Conservation (phyloP, 2,329 filamentous ascomycete species). For the Diaporthe ilicicola region DNA sequence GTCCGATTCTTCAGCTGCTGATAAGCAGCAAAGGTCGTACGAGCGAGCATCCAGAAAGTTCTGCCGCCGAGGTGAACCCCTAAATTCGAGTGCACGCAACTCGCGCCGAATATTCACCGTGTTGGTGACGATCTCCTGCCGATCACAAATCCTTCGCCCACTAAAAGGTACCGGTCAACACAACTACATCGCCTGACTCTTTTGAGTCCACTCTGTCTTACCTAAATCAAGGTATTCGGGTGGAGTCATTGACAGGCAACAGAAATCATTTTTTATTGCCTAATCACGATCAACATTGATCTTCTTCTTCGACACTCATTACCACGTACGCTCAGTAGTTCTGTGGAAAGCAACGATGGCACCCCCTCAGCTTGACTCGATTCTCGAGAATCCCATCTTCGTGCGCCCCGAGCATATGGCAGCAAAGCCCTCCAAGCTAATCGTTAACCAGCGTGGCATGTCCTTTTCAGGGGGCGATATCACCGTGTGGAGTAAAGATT, state of each 20-base stretch:
- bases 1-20: neutral
- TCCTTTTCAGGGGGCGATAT: neutral
- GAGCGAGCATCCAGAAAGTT: neutral
- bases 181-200: neutral
- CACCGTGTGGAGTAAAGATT: neutral
- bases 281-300: neutral
- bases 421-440: neutral
- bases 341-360: neutral
- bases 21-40: too few relatives aligned
- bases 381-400: neutral
- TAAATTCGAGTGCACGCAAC: neutral
- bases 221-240: neutral
- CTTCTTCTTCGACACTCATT: neutral
- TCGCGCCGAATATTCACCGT: neutral
- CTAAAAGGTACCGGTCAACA: neutral
- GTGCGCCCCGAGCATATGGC: neutral
- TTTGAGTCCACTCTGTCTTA: neutral
- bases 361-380: neutral
- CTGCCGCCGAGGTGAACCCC: neutral
- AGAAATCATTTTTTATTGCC: neutral
- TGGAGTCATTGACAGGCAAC: neutral
- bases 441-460: neutral
- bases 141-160: constrained; percentile 3
- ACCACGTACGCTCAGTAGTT: neutral
- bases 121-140: neutral